A percentile compares a stretch with the other conserved stretches of the same genome.
Evolutionary conservation across 495 filamentous ascomycete genomes (phyloP).

Genomic region (Penicillium longicatenatum): DNA sequence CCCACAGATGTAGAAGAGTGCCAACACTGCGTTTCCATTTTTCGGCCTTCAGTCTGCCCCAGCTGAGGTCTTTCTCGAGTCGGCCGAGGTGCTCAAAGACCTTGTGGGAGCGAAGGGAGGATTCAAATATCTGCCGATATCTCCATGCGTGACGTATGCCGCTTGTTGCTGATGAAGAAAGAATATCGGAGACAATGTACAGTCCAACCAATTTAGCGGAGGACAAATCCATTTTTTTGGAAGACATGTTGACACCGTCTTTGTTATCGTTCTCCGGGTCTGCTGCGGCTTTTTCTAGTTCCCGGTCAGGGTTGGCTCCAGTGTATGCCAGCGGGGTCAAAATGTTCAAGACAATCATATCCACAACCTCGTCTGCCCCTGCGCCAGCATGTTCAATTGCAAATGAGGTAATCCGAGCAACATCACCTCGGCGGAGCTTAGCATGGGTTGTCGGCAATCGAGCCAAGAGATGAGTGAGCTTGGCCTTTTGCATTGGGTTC

Average conservation of each 20-base stretch:
- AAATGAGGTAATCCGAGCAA: slow-evolving; percentile 84
- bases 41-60: slow-evolving; percentile 82
- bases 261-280: slow-evolving; percentile 17
- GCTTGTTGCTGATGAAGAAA: slow-evolving; percentile 79
- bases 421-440: slow-evolving; percentile 79
- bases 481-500: slow-evolving; percentile 81
- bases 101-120: slow-evolving; percentile 63
- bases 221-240: slow-evolving; percentile 63
- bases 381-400: slow-evolving; percentile 83
- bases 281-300: slow-evolving; percentile 37
- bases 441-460: slow-evolving; percentile 76
- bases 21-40: slow-evolving; percentile 88
- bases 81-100: slow-evolving; percentile 82
- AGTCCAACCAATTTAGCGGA: slow-evolving; percentile 78
- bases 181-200: slow-evolving; percentile 85
- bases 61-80: slow-evolving; percentile 72
- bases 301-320: slow-evolving; percentile 57
- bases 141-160: slow-evolving; percentile 89
- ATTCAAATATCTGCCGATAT: slow-evolving; percentile 85
- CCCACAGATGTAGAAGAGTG: slow-evolving; percentile 75
- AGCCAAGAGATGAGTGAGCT: slow-evolving; percentile 75
- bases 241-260: slow-evolving; percentile 21
- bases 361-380: slow-evolving; percentile 84
- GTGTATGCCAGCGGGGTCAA: slow-evolving; percentile 66
- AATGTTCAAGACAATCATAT: slow-evolving; percentile 82